These are phyloP conservation scores for Lunularia cruciata DNA, from an alignment of 225 moss, liverwort and hornwort genomes.

Conservation along the genomic window DNA sequence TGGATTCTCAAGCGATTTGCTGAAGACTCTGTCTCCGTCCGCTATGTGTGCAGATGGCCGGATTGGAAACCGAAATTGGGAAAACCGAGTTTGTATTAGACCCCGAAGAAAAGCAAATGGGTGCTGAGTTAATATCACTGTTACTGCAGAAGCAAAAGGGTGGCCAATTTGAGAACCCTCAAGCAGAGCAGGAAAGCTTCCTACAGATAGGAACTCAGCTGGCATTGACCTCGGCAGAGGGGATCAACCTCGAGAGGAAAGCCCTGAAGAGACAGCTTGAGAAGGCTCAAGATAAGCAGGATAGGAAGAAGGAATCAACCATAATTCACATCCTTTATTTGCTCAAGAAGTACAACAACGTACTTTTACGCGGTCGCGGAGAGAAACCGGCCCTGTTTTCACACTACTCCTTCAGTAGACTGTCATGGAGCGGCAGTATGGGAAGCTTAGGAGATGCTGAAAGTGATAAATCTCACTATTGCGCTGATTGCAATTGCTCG, in stretches of 20 bases:
- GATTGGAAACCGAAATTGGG: conserved; percentile 31
- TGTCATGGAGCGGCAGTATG: conserved; percentile 54
- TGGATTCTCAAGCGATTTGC: background rate
- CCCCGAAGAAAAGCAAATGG: conserved; percentile 67
- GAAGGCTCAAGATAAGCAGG: conserved; percentile 66
- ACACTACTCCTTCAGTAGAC: conserved; percentile 33
- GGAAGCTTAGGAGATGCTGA: conserved; percentile 50
- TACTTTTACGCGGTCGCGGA: conserved; percentile 34
- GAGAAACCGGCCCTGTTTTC: conserved; percentile 18
- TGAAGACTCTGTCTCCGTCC: background rate
- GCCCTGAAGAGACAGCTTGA: conserved; percentile 63
- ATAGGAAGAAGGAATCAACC: conserved; percentile 71
- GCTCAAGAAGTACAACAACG: conserved; percentile 65
- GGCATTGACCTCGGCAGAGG: conserved; percentile 57
- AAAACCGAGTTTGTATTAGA: conserved; percentile 63
- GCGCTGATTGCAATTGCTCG: conserved; percentile 55
- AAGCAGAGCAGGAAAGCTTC: conserved; percentile 74
- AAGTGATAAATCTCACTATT: conserved; percentile 47
- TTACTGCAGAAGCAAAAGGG: conserved; percentile 79
- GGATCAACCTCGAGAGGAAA: conserved; percentile 61
- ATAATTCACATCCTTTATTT: conserved; percentile 66
- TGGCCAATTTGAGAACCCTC: conserved; percentile 64
- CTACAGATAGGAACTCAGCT: conserved; percentile 63
- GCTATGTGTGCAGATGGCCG: conserved; percentile 34
- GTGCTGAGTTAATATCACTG: conserved; percentile 75